Evolutionary conservation across 495 filamentous ascomycete species (phyloP), one percentile per base, ranked within the genome.

Genomic region (Hypoxylon intermedium): DNA sequence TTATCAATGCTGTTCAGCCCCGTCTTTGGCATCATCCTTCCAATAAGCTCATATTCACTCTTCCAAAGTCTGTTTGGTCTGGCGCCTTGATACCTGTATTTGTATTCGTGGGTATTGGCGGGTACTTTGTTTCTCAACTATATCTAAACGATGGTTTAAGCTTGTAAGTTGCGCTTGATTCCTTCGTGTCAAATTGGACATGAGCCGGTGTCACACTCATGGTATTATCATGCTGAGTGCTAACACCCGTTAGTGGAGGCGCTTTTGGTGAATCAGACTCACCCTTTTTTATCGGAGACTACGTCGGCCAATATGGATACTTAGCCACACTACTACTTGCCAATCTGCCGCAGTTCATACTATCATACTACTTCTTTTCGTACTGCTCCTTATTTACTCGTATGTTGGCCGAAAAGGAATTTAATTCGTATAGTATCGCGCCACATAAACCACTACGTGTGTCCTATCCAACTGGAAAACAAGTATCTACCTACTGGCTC

Each of bases 281-380:
- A 7, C 33, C 12, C 15, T 26, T 4, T 13, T 1, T 23, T 30
- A 30, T 9, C 21, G n/a, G 26, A 30, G 9, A 30, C 9, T 7
- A 19, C 1, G 6, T 42, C 18, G 2, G 3, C n/a, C 30, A 16
- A 18, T 11, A 37, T 2, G 50, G 50, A 0, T 59, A 58, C 20
- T n/a, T 53, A 0, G 15, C 13, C 23, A 26, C 50, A 13, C 19
- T 51, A 2, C 33, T 67, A 3, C 0, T 57, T 0, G 49, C 45
- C 9, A 67, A 67, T 38, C 0, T 41, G 1, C 65, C 65, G 3
- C 65, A 67, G 15, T 34, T 67, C 0, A 28, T 67, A 3, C 16
- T 59, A 24, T 67, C 63, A 9, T 19, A 23, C 6, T 62, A 58
- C 24, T 62, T 48, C 16, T 48, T 67, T 24, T 47, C 50, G 5